Evolutionary conservation across 306 rosid genomes (phyloP).

Genomic region (Phaseolus lunatus): DNA sequence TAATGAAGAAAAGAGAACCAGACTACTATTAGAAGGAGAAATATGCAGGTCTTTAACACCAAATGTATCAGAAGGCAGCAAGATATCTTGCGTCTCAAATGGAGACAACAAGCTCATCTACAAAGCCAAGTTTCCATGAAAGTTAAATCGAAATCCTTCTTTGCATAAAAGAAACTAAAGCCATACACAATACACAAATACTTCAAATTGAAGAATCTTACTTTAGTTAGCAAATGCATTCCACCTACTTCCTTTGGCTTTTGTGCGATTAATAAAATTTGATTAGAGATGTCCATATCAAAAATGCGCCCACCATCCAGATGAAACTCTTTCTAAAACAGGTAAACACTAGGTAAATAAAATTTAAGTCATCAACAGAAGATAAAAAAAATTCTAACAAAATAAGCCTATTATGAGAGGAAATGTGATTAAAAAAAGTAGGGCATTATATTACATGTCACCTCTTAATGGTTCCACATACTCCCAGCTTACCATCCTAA

Average conservation of each 20-base stretch:
- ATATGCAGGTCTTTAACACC: slow-evolving; percentile 74
- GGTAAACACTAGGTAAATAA: slow-evolving; percentile 46
- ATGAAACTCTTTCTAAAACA: slow-evolving; percentile 65
- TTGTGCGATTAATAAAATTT: slow-evolving; percentile 74
- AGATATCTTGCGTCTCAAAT: slow-evolving; percentile 75
- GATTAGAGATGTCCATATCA: slow-evolving; percentile 71
- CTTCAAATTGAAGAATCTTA: slow-evolving; percentile 50
- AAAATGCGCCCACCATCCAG: slow-evolving; percentile 74
- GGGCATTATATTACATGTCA: not conserved
- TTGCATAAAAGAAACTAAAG: slow-evolving; percentile 32
- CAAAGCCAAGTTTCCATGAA: slow-evolving; percentile 46
- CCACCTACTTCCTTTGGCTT: slow-evolving; percentile 67
- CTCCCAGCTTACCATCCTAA: not conserved
- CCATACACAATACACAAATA: slow-evolving; percentile 26
- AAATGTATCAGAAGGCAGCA: slow-evolving; percentile 64
- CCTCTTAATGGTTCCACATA: not conserved
- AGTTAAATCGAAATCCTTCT: slow-evolving; percentile 24
- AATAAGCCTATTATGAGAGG: not conserved
- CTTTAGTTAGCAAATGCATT: slow-evolving; percentile 65
- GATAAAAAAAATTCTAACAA: not conserved
- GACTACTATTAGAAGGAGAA: slow-evolving; percentile 62
- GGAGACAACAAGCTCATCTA: slow-evolving; percentile 89
- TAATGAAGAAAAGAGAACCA: slow-evolving; percentile 72
- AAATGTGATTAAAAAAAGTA: not conserved
- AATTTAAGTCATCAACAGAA: slow-evolving; percentile 24